Evolutionary conservation across 129 eudicot species (phyloP), one percentile per base, ranked within the genome.

Genomic region (Artemisia tridentata): DNA sequence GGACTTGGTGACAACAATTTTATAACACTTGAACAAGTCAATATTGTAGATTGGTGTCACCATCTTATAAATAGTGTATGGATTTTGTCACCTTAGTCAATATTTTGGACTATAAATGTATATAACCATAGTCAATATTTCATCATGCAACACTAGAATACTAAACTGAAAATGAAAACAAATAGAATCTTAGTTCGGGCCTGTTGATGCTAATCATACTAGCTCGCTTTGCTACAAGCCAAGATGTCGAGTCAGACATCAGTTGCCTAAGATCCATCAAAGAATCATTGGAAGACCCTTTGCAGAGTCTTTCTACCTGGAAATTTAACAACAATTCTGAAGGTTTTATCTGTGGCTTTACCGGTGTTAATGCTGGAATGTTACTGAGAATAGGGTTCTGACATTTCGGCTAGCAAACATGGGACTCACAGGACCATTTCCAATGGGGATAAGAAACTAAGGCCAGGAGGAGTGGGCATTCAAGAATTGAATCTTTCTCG

Each of bases 401-500:
- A 65, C 15, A 13, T n/a, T 85, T 46, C 0, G 15, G 5, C 75
- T 85, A 20, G 3, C 16, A 5, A 76, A 11, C 38, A 65, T 66
- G 75, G 73, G 77, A 18, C 82, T 85, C 23, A 9, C n/a, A 67
- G 89, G 89, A 20, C 8, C 65, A 1, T 81, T 81, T 69, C 89
- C 89, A 7, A 5, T 3, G 5, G 86, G 86, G 5, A 0, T 85
- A 10, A 45, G 61, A 14, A 72, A 72, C 47, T 61, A n/a, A n/a
- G n/a, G n/a, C n/a, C n/a, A n/a, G n/a, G n/a, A n/a, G n/a, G n/a
- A n/a, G n/a, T n/a, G n/a, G n/a, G 48, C 21, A 1, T 62, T 2
- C 14, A 5, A 1, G 12, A 7, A 6, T n/a, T 62, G 27, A 20
- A 62, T 9, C 67, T 62, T n/a, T 62, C 67, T 7, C 1, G 14